Conservation (phyloP, 176 grass and related monocot genomes). For the Puccinellia tenuiflora region DNA sequence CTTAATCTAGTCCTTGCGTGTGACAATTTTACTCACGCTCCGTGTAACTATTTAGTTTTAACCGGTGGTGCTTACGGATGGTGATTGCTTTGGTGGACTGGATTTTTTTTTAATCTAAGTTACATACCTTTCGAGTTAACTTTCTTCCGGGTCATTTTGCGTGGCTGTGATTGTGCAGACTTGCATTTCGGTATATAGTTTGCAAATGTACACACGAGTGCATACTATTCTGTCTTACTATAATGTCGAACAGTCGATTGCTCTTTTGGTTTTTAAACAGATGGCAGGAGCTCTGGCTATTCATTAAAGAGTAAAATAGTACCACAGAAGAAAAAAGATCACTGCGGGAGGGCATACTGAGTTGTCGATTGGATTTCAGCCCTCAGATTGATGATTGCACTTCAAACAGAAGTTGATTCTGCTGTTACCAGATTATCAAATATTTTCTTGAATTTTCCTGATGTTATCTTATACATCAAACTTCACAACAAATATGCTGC, state of each 20-base stretch:
- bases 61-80: background rate
- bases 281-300: background rate
- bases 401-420: background rate
- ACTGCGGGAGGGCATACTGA: background rate
- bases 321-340: background rate
- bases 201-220: background rate
- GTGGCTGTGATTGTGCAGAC: slow-evolving; percentile 20
- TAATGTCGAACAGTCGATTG: background rate
- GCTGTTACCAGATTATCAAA: background rate
- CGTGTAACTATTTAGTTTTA: background rate
- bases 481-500: background rate
- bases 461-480: background rate
- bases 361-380: background rate
- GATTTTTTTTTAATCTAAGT: background rate
- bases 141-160: background rate
- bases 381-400: background rate
- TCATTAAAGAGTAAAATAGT: background rate
- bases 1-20: slow-evolving; percentile 3
- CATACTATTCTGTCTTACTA: background rate
- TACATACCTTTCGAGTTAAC: too few relatives aligned
- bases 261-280: background rate
- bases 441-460: background rate
- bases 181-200: background rate
- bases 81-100: slow-evolving; percentile 2
- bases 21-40: background rate